phyloP scores from a whole-genome alignment of 345 rosid genomes.

The Pistacia vera region DNA sequence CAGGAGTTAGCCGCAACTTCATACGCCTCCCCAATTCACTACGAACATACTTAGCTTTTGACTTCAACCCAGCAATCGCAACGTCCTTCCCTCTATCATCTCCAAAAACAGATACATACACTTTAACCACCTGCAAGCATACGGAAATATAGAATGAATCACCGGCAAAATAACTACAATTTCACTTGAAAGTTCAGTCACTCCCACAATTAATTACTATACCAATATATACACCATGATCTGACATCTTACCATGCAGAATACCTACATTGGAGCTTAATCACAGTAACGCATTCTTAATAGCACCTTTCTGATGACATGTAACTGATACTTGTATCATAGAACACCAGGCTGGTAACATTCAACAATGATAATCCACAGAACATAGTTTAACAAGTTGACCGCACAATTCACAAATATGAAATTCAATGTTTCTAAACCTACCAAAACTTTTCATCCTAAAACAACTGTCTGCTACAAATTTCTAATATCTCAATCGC shows the following conservation, averaged over 20 bases:
- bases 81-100: conserved; percentile 94
- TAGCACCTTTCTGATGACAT: not conserved
- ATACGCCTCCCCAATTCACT: conserved; percentile 80
- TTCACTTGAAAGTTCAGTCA: not conserved
- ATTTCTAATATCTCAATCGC: not conserved
- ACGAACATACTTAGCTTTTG: conserved; percentile 83
- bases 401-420: no score
- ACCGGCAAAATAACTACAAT: not conserved
- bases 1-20: conserved; percentile 90
- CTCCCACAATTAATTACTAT: not conserved
- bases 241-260: not conserved
- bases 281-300: not conserved
- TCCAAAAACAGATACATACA: conserved; percentile 91
- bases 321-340: not conserved
- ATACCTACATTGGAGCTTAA: not conserved
- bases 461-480: not conserved
- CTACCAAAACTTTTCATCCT: not conserved
- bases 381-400: not conserved
- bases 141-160: not conserved
- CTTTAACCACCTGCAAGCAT: conserved; percentile 76
- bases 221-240: not conserved
- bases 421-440: not conserved
- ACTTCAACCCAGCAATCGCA: conserved; percentile 81
- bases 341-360: no score
- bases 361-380: not conserved